Base-by-base conservation (phyloP, 2,329 filamentous ascomycete species). In the Aspergillus uvarum region DNA sequence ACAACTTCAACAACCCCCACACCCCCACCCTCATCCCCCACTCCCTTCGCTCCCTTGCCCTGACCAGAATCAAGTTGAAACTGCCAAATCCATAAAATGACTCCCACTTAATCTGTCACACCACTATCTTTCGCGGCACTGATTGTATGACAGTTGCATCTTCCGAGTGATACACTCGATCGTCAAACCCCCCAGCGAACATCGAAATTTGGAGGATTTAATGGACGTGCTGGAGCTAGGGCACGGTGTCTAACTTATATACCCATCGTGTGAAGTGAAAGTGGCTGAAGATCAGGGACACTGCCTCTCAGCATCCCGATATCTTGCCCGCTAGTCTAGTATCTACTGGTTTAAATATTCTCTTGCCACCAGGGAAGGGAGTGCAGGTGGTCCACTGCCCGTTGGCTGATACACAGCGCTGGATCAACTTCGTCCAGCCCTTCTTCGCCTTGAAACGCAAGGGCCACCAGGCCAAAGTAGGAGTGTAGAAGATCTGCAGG, bases 381-480 rank as follows among this genome's bases (percentile, higher is more conserved):
- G 59, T 79, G 72, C 31, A 81, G 63, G 63, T 77, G 75, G 49
- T 72, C 68, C 47, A 75, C 70, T 32, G 76, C 73, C 44, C 76
- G 73, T 59, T 82, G 77, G 64, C 89, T 92, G 44, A 94, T 85
- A 70, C 92, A 96, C 54, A 97, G 78, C 1, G 85, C 85, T 0
- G 89, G 83, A 73, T 98, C 92, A 52, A 96, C 82, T 21, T 80
- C 76, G 63, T 88, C 89, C 42, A 98, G 73, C 0, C 85, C 85
- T 0, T 82, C 74, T 65, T 96, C 90, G 7, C 86, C 86, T 73
- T 92, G 84, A 16, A 91, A 84, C 0, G 89, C 87, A 44, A 99
- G 80, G 0, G 90, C 89, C 2, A 92, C 90, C 35, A 98, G 83
- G 0, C 92, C 95, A 31, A 98, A 84, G 72, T 93, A 97, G 0